Percentiles rank a stretch among this genome's conserved stretches.
These are phyloP conservation scores for Suillus occidentalis DNA, from an alignment of 768 basidiomycete genomes.

Conservation along the genomic window DNA sequence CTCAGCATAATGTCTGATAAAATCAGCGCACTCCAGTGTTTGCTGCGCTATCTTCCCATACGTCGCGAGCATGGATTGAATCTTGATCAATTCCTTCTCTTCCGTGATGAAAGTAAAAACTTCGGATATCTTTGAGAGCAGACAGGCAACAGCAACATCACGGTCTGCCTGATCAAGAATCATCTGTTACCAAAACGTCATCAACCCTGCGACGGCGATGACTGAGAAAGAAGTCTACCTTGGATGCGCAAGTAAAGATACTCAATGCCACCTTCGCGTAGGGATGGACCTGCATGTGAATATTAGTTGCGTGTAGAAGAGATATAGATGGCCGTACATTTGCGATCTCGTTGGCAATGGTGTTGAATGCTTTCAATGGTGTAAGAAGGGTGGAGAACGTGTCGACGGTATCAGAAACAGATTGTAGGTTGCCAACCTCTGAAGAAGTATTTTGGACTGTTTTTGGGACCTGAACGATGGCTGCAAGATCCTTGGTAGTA, in stretches of 20 bases:
- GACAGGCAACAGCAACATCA: background rate
- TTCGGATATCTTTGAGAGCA: background rate
- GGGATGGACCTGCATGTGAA: background rate
- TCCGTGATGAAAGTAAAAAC: slow-evolving; percentile 1
- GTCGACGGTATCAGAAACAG: background rate
- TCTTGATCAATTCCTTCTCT: background rate
- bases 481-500: background rate
- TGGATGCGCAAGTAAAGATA: background rate
- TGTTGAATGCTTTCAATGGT: background rate
- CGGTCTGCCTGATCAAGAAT: background rate
- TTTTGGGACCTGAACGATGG: background rate
- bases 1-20: no score
- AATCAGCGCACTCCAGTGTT: slow-evolving; percentile 14
- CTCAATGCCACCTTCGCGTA: background rate
- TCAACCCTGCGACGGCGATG: no score
- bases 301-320: background rate
- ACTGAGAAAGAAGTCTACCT: background rate
- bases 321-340: background rate
- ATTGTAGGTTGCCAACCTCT: background rate
- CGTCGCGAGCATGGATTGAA: background rate
- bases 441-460: background rate
- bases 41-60: slow-evolving; percentile 11
- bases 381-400: background rate
- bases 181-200: background rate
- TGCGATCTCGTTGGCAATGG: background rate